phyloP scores from a whole-genome alignment of 1,284 basidiomycete species.

The Pyrrhoderma lamaoense region DNA sequence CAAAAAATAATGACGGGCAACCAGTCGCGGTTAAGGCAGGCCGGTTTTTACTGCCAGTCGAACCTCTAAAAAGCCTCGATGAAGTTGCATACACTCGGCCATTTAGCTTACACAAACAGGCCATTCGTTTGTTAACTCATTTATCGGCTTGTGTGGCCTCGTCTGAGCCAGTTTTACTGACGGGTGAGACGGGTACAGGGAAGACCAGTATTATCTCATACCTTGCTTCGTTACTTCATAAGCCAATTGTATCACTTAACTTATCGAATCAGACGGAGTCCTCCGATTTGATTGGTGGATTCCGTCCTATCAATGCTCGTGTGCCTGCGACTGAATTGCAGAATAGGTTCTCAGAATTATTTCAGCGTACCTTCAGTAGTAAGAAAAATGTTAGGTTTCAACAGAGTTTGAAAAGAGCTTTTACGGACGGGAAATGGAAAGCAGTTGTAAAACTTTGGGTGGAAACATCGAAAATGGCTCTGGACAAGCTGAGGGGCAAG shows the following conservation, averaged over 20 bases:
- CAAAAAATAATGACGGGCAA: constrained; percentile 58
- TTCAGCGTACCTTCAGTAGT: constrained; percentile 83
- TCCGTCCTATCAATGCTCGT: constrained; percentile 88
- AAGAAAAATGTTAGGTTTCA: constrained; percentile 89
- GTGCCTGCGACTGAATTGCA: constrained; percentile 74
- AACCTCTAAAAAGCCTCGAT: constrained; percentile 32
- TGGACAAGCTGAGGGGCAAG: constrained; percentile 44
- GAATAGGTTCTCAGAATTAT: constrained; percentile 75
- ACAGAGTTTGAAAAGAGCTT: constrained; percentile 77
- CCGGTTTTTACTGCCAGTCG: constrained; percentile 46
- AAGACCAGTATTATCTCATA: constrained; percentile 94
- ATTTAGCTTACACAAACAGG: constrained; percentile 89
- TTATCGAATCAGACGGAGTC: constrained; percentile 97
- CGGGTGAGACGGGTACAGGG: constrained; percentile 97
- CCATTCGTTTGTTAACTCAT: constrained; percentile 73
- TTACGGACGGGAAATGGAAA: constrained; percentile 81
- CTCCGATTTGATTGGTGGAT: constrained; percentile 90
- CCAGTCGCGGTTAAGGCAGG: constrained; percentile 51
- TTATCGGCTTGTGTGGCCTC: constrained; percentile 72
- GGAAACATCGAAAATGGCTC: constrained; percentile 68
- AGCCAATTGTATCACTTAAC: constrained; percentile 84
- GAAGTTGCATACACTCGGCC: constrained; percentile 39
- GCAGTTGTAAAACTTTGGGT: constrained; percentile 80
- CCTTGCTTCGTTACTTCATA: constrained; percentile 73
- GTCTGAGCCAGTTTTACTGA: constrained; percentile 83